Evolutionary conservation across 1,139 yeast genomes (phyloP).

Genomic region (Scheffersomyces titani): DNA sequence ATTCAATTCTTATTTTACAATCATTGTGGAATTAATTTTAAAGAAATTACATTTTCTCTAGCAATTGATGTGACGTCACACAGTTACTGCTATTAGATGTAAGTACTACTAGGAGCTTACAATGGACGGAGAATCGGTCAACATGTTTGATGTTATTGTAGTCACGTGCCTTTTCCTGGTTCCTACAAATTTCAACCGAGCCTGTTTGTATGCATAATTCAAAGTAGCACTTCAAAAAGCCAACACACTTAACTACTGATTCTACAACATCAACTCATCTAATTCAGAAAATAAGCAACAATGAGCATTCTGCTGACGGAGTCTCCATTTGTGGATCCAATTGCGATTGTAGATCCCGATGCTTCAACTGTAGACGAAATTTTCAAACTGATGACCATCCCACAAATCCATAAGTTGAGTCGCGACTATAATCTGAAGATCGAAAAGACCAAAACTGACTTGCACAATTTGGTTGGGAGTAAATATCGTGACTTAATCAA

Average conservation of each 20-base stretch:
- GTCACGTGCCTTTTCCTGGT: too few relatives aligned
- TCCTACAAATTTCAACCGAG: too few relatives aligned
- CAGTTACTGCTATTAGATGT: too few relatives aligned
- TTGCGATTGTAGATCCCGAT: background rate
- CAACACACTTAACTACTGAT: background rate
- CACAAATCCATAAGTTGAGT: constrained; percentile 36
- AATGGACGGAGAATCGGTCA: too few relatives aligned
- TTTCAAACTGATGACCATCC: constrained; percentile 33
- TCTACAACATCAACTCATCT: background rate
- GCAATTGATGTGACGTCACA: too few relatives aligned
- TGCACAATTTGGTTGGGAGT: constrained; percentile 61
- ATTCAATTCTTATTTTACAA: too few relatives aligned
- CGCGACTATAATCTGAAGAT: constrained; percentile 28
- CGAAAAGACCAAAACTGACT: constrained; percentile 30
- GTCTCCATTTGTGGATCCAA: background rate
- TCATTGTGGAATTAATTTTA: too few relatives aligned
- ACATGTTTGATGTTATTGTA: too few relatives aligned
- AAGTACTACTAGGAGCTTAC: too few relatives aligned
- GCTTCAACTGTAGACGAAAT: constrained; percentile 33
- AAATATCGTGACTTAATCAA: constrained; percentile 67
- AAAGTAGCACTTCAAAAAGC: too few relatives aligned
- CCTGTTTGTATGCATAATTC: too few relatives aligned
- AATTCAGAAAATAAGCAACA: background rate
- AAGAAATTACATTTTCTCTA: too few relatives aligned
- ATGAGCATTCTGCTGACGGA: background rate